These are phyloP conservation scores for Chlamydomonas sp. DNA, from an alignment of 139 green algal species.

Conservation along the genomic window DNA sequence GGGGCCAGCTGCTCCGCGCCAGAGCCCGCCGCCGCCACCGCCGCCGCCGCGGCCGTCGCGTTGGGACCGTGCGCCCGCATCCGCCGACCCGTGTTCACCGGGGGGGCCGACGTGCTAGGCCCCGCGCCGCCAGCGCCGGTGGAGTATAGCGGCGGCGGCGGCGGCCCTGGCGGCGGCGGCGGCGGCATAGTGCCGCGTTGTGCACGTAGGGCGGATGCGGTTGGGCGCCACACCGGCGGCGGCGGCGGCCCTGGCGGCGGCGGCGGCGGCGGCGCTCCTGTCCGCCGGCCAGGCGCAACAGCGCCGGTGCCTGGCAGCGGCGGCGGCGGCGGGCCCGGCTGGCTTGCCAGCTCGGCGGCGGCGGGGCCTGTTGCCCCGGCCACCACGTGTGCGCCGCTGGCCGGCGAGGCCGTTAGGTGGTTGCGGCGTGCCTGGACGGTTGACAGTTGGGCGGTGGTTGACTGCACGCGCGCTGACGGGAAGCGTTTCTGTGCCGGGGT, in stretches of 20 bases:
- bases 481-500: conserved; percentile 19
- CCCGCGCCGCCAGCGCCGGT: background rate
- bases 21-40: background rate
- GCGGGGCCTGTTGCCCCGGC: no score
- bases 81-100: no score
- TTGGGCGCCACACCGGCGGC: background rate
- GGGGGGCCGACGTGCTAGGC: background rate
- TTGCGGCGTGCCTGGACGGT: no score
- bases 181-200: background rate
- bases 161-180: background rate
- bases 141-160: background rate
- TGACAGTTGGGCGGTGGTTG: no score
- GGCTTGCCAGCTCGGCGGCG: background rate
- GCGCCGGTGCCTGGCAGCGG: no score
- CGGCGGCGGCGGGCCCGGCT: no score
- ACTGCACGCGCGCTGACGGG: background rate
- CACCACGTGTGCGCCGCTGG: no score
- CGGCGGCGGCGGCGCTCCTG: no score
- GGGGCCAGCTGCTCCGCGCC: background rate
- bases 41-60: background rate
- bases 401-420: no score
- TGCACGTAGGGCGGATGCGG: background rate
- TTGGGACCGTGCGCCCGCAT: background rate
- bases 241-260: background rate
- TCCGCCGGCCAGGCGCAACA: no score